Evolutionary conservation across 2,329 filamentous ascomycete species (phyloP).

Genomic region (Arachnomyces sp.): DNA sequence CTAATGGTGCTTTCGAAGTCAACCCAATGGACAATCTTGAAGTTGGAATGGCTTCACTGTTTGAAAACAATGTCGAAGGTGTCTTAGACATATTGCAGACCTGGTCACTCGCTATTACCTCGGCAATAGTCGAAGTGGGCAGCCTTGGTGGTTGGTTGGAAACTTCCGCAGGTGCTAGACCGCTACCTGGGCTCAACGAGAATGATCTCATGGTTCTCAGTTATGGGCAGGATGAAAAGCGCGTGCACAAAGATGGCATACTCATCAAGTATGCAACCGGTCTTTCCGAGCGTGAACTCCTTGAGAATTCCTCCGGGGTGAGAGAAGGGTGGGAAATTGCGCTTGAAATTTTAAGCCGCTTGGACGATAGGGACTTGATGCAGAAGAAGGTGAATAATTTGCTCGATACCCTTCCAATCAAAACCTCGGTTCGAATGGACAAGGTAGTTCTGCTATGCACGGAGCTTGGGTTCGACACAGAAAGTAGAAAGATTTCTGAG

Average conservation of each 20-base stretch:
- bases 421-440: conserved; percentile 65
- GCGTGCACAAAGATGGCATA: conserved; percentile 69
- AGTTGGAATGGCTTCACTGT: conserved; percentile 69
- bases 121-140: conserved; percentile 73
- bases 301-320: conserved; percentile 28
- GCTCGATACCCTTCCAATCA: conserved; percentile 62
- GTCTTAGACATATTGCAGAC: conserved; percentile 64
- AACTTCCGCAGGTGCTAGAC: conserved; percentile 44
- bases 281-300: conserved; percentile 35
- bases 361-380: conserved; percentile 64
- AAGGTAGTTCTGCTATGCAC: conserved; percentile 72
- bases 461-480: conserved; percentile 66
- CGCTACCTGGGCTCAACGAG: conserved; percentile 64
- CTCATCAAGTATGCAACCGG: conserved; percentile 66
- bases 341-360: conserved; percentile 69
- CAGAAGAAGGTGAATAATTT: conserved; percentile 67
- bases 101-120: conserved; percentile 73
- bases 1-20: conserved; percentile 57
- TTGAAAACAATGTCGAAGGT: conserved; percentile 73
- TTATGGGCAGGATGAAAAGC: conserved; percentile 52
- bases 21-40: conserved; percentile 69
- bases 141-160: conserved; percentile 78
- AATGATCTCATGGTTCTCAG: conserved; percentile 81
- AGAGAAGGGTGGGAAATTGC: conserved; percentile 84
- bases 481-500: conserved; percentile 74